phyloP scores from a whole-genome alignment of 208 protist species.

The Crithidia bombi region DNA sequence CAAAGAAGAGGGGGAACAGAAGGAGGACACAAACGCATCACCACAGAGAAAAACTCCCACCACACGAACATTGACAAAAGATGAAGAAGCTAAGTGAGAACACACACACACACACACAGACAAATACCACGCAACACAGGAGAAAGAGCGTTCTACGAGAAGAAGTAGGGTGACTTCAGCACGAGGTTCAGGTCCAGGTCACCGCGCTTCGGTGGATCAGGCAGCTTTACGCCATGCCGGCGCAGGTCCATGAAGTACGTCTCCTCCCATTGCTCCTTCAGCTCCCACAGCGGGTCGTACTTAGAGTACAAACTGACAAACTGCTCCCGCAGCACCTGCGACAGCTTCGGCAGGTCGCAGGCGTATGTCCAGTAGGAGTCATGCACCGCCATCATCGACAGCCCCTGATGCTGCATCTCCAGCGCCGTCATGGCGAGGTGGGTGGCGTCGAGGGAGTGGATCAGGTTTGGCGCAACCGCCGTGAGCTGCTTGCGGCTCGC shows the following conservation, averaged over 20 bases:
- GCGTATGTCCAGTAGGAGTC: slow-evolving; percentile 99
- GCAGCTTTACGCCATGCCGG: slow-evolving; percentile 82
- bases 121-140: slow-evolving; percentile 1
- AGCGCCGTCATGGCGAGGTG: slow-evolving; percentile 98
- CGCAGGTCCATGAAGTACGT: slow-evolving; percentile 86
- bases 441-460: slow-evolving; percentile 98
- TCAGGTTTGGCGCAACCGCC: slow-evolving; percentile 98
- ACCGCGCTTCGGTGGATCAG: slow-evolving; percentile 88
- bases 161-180: slow-evolving; percentile 92
- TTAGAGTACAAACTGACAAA: slow-evolving; percentile 97
- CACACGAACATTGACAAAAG: too few relatives aligned
- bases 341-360: slow-evolving; percentile 92
- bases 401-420: slow-evolving; percentile 85
- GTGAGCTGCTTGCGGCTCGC: slow-evolving; percentile 91
- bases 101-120: slow-evolving; percentile 10
- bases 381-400: slow-evolving; percentile 97
- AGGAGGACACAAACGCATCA: background rate
- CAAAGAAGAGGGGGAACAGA: background rate
- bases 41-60: background rate
- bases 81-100: background rate
- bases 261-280: slow-evolving; percentile 94
- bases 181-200: slow-evolving; percentile 87
- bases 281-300: slow-evolving; percentile 91
- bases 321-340: slow-evolving; percentile 92
- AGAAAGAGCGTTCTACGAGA: slow-evolving; percentile 66